These are phyloP conservation scores for Cyberlindnera mississippiensis DNA, from an alignment of 805 yeast species.

Conservation along the genomic window DNA sequence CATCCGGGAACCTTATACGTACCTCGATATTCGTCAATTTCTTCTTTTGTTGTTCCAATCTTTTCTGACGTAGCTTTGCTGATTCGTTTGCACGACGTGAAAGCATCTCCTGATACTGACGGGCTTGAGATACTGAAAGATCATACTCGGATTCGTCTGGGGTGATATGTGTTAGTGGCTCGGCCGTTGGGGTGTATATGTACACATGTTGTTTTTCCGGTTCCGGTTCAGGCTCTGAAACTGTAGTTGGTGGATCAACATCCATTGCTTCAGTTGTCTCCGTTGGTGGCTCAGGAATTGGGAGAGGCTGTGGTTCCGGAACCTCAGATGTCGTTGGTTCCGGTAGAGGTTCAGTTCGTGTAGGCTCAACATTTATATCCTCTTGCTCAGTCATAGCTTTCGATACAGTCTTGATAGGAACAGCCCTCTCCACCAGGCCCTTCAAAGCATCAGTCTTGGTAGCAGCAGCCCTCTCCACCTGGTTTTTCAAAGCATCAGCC, in stretches of 20 bases:
- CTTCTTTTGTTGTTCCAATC: conserved; percentile 27
- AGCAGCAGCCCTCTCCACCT: not conserved
- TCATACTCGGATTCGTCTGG: conserved; percentile 40
- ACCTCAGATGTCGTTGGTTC: too few species aligned
- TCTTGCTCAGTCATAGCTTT: not conserved
- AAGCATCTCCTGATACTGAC: conserved; percentile 47
- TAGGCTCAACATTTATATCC: not conserved
- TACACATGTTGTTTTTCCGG: conserved; percentile 23
- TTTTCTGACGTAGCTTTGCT: conserved; percentile 36
- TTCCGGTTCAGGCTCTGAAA: conserved; percentile 4
- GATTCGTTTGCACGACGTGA: conserved; percentile 39
- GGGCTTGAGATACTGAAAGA: conserved; percentile 49
- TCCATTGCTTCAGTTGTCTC: conserved; percentile 2
- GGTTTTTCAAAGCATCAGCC: not conserved
- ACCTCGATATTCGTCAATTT: conserved; percentile 32
- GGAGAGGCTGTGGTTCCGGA: conserved; percentile 2
- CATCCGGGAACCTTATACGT: conserved; percentile 58
- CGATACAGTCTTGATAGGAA: not conserved
- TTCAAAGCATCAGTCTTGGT: not conserved
- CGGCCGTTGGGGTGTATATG: conserved; percentile 20
- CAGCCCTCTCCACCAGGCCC: not conserved
- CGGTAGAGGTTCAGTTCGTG: not conserved
- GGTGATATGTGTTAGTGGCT: conserved; percentile 12
- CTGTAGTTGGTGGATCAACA: not conserved
- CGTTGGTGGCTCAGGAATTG: not conserved